Percentiles rank a stretch among this genome's conserved stretches.
Conservation (phyloP, 192 early-diverging fungal genomes). For the Anaeromyces robustus region DNA sequence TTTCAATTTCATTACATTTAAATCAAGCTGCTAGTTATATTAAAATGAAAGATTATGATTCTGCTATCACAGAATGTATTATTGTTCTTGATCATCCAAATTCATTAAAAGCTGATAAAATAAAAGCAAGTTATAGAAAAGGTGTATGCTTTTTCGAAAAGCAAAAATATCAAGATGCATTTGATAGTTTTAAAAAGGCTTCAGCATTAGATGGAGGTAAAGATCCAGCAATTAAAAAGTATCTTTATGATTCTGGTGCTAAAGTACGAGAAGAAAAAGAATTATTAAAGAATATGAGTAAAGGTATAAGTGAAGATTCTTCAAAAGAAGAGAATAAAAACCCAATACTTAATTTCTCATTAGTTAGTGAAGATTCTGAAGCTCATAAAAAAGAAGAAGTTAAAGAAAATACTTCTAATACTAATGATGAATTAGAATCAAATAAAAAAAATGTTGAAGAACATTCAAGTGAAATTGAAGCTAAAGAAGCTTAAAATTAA, state of each 20-base stretch:
- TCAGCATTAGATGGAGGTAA: neutral
- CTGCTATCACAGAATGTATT: neutral
- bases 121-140: neutral
- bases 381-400: neutral
- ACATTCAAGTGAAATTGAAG: neutral
- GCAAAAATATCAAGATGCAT: neutral
- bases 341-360: neutral
- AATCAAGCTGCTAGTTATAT: neutral
- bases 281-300: neutral
- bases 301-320: neutral
- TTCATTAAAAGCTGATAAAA: neutral
- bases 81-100: neutral
- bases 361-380: neutral
- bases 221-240: neutral
- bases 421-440: too few relatives aligned
- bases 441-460: neutral
- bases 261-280: neutral
- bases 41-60: neutral
- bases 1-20: neutral
- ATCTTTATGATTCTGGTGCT: neutral
- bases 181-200: neutral
- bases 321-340: neutral
- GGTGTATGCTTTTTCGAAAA: neutral
- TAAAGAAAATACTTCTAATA: neutral
- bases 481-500: neutral